A percentile compares a stretch with the other conserved stretches of the same genome.
Evolutionary conservation across 148 eudicot genomes (phyloP).

Genomic region (Nepenthes mirabilis): DNA sequence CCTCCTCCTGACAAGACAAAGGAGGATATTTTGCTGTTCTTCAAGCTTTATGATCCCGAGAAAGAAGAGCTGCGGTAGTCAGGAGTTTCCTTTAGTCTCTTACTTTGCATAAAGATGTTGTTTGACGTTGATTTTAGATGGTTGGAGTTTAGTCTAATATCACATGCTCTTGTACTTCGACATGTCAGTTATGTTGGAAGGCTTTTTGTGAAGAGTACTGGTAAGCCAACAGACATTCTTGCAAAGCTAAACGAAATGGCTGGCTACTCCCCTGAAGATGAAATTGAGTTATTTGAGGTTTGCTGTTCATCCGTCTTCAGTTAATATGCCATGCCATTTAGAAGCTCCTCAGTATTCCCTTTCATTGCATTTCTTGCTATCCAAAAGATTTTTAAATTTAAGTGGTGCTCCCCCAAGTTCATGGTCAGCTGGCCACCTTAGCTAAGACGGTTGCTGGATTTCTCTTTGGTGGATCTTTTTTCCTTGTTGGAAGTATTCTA

Average conservation of each 20-base stretch:
- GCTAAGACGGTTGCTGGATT: no score
- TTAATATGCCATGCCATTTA: neutral
- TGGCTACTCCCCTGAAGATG: slow-evolving; percentile 24
- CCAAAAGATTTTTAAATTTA: no score
- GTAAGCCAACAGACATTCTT: slow-evolving; percentile 19
- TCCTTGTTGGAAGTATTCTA: no score
- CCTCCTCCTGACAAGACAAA: slow-evolving; percentile 34
- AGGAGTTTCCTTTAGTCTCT: neutral
- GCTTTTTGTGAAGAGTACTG: slow-evolving; percentile 18
- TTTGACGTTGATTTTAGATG: neutral
- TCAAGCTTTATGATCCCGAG: slow-evolving; percentile 46
- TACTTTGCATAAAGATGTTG: neutral
- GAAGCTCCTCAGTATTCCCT: no score
- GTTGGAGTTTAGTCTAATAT: neutral
- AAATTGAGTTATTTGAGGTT: slow-evolving; percentile 26
- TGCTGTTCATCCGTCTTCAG: neutral
- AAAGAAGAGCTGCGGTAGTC: slow-evolving; percentile 49
- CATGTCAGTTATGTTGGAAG: slow-evolving; percentile 20
- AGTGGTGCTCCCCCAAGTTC: no score
- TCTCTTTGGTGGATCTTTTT: no score
- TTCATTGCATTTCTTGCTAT: no score
- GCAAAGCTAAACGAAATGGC: slow-evolving; percentile 23
- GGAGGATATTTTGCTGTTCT: slow-evolving; percentile 49
- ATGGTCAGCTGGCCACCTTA: no score
- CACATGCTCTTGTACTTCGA: neutral